phyloP scores from a whole-genome alignment of 495 filamentous ascomycete species.

The Trichoderma gamsii region DNA sequence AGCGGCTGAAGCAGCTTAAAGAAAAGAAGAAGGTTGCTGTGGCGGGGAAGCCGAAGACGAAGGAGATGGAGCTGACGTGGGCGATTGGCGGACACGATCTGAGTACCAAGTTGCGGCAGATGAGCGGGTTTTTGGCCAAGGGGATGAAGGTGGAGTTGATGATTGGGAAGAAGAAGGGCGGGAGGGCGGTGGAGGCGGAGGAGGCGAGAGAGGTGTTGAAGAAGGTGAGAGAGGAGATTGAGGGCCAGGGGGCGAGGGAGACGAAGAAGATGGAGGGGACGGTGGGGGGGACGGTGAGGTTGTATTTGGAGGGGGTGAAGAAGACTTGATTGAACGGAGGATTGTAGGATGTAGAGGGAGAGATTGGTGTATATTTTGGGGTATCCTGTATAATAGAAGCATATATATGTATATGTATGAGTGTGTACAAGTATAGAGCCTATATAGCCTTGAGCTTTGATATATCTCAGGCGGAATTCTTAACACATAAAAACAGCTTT shows the following conservation, averaged over 20 bases:
- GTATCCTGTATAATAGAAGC: neutral
- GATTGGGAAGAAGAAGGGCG: slow-evolving; percentile 40
- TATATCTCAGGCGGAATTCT: neutral
- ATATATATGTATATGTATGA: slow-evolving; percentile 7
- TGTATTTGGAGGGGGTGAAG: slow-evolving; percentile 33
- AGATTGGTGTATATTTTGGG: neutral
- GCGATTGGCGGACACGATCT: slow-evolving; percentile 66
- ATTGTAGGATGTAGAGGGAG: neutral
- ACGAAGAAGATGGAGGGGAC: slow-evolving; percentile 34
- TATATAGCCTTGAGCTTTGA: neutral
- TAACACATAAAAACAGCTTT: neutral
- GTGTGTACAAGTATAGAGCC: neutral
- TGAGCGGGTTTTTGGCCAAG: slow-evolving; percentile 57
- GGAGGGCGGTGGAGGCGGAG: slow-evolving; percentile 27
- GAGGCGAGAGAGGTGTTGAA: slow-evolving; percentile 31
- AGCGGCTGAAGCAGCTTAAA: slow-evolving; percentile 17
- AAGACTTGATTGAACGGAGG: neutral
- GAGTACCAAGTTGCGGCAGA: slow-evolving; percentile 50
- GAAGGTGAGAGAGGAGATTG: slow-evolving; percentile 27
- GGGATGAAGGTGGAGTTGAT: slow-evolving; percentile 58
- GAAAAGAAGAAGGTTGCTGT: slow-evolving; percentile 26
- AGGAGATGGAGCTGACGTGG: slow-evolving; percentile 83
- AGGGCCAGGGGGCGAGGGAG: slow-evolving; percentile 32
- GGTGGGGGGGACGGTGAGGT: slow-evolving; percentile 25
- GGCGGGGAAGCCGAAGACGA: slow-evolving; percentile 30